Conservation (phyloP, 2,329 filamentous ascomycete species). For the Aureobasidium sp. region DNA sequence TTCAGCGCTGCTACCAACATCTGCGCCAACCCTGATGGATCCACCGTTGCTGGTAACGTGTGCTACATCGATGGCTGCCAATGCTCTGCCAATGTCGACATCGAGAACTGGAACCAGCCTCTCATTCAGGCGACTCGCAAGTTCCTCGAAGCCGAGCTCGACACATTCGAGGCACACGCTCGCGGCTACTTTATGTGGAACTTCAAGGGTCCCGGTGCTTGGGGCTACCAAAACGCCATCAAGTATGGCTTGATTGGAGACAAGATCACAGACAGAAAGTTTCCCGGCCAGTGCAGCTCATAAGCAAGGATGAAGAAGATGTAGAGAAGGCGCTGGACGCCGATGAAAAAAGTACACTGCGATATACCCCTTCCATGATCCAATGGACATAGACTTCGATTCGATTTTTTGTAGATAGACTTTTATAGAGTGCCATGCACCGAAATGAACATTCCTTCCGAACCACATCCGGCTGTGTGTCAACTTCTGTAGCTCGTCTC, state of each 20-base stretch:
- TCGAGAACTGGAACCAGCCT: constrained; percentile 32
- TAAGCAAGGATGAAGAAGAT: neutral
- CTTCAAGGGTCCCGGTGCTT: constrained; percentile 36
- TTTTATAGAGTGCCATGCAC: neutral
- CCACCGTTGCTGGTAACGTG: constrained; percentile 26
- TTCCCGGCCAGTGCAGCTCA: constrained; percentile 22
- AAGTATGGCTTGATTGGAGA: constrained; percentile 35
- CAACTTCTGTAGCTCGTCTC: neutral
- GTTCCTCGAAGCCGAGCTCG: constrained; percentile 40
- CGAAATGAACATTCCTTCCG: neutral
- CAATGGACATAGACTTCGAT: constrained; percentile 14
- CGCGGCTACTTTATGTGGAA: constrained; percentile 41
- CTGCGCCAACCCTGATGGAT: constrained; percentile 37
- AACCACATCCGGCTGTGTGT: neutral
- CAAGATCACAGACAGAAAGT: constrained; percentile 29
- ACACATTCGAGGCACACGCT: constrained; percentile 36
- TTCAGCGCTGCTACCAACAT: constrained; percentile 40
- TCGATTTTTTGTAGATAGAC: constrained; percentile 12
- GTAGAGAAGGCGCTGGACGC: constrained; percentile 14
- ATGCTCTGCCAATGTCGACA: constrained; percentile 30
- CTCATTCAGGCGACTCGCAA: constrained; percentile 32
- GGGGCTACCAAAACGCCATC: constrained; percentile 37
- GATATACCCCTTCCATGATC: constrained; percentile 14
- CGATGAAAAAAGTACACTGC: neutral
- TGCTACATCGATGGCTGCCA: constrained; percentile 34